These are phyloP conservation scores for Mucuna pruriens DNA, from an alignment of 306 rosid genomes.

Conservation along the genomic window DNA sequence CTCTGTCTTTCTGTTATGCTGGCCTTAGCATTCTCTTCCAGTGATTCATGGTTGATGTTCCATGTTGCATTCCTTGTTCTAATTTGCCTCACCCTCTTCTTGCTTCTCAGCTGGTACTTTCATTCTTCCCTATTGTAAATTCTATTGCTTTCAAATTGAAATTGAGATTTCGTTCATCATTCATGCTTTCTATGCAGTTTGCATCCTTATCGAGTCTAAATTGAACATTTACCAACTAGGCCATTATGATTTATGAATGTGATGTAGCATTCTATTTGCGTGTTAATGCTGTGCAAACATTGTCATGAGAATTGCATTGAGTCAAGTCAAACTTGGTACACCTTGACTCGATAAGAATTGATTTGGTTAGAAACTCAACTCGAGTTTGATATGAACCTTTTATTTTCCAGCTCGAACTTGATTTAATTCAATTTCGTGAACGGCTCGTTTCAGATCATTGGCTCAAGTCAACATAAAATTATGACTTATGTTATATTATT, in stretches of 20 bases:
- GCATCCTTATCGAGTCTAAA: not conserved
- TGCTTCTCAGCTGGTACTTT: slow-evolving; percentile 85
- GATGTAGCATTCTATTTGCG: not conserved
- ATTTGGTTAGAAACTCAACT: too few species aligned
- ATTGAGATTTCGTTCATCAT: not conserved
- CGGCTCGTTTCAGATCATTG: too few species aligned
- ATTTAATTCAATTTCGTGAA: too few species aligned
- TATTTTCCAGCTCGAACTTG: too few species aligned
- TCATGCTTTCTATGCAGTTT: not conserved
- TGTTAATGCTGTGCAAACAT: not conserved
- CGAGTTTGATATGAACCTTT: too few species aligned
- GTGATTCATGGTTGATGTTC: slow-evolving; percentile 77
- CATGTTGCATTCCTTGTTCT: slow-evolving; percentile 81
- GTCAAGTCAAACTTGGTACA: too few species aligned
- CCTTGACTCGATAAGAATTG: too few species aligned
- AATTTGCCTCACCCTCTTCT: slow-evolving; percentile 70
- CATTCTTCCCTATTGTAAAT: not conserved
- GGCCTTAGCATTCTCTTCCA: slow-evolving; percentile 84
- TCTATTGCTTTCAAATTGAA: not conserved
- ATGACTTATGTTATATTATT: too few species aligned
- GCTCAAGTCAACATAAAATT: too few species aligned
- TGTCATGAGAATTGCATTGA: too few species aligned
- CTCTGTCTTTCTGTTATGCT: slow-evolving; percentile 75
- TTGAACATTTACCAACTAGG: slow-evolving; percentile 4
- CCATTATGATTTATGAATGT: not conserved